These are phyloP conservation scores for Dothidotthia symphoricarpi DNA, from an alignment of 2,329 filamentous ascomycete genomes.

Conservation along the genomic window DNA sequence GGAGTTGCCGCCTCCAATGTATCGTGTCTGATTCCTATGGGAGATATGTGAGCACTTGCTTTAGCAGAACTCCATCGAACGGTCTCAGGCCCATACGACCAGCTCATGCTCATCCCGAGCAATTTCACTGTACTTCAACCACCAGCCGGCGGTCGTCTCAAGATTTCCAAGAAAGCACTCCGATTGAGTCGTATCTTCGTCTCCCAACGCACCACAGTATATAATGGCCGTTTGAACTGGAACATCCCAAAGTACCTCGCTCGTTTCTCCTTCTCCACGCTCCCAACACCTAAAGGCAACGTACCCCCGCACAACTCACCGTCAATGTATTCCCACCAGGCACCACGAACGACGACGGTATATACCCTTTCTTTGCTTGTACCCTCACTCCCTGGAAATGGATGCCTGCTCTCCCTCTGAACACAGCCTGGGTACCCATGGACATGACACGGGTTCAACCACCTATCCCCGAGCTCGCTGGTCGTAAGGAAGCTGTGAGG, in stretches of 20 bases:
- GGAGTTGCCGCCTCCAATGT: too few relatives aligned
- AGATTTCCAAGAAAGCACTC: constrained; percentile 29
- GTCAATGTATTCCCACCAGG: constrained; percentile 29
- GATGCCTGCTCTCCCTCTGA: constrained; percentile 26
- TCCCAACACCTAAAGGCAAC: constrained; percentile 13
- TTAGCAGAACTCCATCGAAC: neutral
- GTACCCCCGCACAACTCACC: constrained; percentile 20
- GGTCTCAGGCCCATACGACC: constrained; percentile 31
- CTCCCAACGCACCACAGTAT: constrained; percentile 32
- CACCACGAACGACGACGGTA: constrained; percentile 21
- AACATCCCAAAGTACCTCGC: constrained; percentile 40
- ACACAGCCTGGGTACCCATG: constrained; percentile 23
- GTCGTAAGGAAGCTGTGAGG: constrained; percentile 8
- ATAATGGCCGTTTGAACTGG: constrained; percentile 38
- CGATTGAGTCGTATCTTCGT: constrained; percentile 36
- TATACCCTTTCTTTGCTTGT: constrained; percentile 26
- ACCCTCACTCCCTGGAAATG: constrained; percentile 29
- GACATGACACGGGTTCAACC: constrained; percentile 25
- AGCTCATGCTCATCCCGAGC: constrained; percentile 34
- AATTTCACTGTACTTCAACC: constrained; percentile 27
- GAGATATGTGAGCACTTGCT: neutral
- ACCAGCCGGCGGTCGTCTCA: constrained; percentile 4
- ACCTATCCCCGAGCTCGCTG: constrained; percentile 17
- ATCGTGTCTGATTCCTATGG: too few relatives aligned
- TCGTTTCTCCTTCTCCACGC: constrained; percentile 33